Percentiles rank a stretch among this genome's conserved stretches.
phyloP scores from a whole-genome alignment of 2,329 filamentous ascomycete species.

The Sclerotinia minor region DNA sequence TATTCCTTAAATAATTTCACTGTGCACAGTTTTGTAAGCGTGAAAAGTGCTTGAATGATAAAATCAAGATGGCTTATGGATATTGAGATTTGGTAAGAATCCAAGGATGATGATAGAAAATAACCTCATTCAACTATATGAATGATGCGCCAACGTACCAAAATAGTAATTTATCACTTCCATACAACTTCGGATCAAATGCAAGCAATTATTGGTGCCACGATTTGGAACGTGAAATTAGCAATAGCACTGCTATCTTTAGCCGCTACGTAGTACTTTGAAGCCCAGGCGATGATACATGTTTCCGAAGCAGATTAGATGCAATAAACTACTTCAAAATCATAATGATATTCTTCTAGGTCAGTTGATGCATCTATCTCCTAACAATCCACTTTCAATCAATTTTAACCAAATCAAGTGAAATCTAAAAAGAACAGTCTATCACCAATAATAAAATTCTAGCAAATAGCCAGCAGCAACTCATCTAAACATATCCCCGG shows the following conservation, averaged over 20 bases:
- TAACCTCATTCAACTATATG: neutral
- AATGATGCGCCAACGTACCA: neutral
- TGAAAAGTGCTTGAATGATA: neutral
- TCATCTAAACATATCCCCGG: neutral
- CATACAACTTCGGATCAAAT: neutral
- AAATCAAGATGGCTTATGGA: neutral
- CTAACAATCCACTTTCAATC: neutral
- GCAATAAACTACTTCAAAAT: neutral
- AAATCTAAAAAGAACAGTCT: neutral
- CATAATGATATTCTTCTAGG: neutral
- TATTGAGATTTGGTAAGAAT: neutral
- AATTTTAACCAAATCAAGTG: neutral
- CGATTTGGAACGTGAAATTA: neutral
- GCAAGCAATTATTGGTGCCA: neutral
- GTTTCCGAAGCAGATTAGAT: neutral
- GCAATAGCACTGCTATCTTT: no score
- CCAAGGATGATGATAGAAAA: neutral
- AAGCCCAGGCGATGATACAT: neutral
- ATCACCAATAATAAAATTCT: neutral
- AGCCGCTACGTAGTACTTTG: fast-evolving
- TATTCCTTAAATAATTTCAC: no score
- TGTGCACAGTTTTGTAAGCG: neutral
- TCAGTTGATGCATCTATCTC: neutral
- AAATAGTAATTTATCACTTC: neutral
- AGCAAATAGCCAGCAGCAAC: neutral